Evolutionary conservation across 2,329 filamentous ascomycete species (phyloP).

Genomic region (Aspergillus hiratsukae): DNA sequence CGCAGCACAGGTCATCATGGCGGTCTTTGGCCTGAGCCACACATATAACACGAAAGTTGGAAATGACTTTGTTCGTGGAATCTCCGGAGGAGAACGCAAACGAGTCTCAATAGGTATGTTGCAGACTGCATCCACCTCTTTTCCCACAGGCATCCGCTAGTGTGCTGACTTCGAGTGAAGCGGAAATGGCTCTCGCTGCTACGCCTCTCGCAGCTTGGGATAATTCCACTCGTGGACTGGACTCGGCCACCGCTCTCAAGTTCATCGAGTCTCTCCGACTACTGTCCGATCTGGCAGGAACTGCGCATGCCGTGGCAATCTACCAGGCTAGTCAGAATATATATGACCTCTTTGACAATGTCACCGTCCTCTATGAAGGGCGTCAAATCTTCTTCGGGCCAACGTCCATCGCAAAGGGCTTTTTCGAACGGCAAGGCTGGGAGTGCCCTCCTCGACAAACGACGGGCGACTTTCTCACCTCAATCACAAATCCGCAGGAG

Average conservation of each 20-base stretch:
- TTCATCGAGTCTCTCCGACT: conserved; percentile 48
- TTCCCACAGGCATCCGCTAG: background rate
- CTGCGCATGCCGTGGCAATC: conserved; percentile 47
- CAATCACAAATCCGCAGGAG: conserved; percentile 60
- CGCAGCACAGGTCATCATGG: conserved; percentile 41
- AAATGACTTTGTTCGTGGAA: conserved; percentile 54
- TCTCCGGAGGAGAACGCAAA: conserved; percentile 57
- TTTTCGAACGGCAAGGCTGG: conserved; percentile 68
- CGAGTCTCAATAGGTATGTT: conserved; percentile 37
- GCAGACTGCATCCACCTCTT: too few relatives aligned
- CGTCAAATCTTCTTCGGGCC: conserved; percentile 70
- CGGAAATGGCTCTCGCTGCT: conserved; percentile 47
- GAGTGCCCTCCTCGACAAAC: conserved; percentile 62
- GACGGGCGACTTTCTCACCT: conserved; percentile 64
- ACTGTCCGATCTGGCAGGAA: conserved; percentile 42
- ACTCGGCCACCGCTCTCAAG: conserved; percentile 49
- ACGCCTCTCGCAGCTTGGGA: conserved; percentile 42
- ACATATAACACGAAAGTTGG: conserved; percentile 46
- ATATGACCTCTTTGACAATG: conserved; percentile 60
- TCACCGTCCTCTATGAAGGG: conserved; percentile 65
- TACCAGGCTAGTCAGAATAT: conserved; percentile 47
- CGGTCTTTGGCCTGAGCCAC: conserved; percentile 40
- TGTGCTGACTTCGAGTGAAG: conserved; percentile 39
- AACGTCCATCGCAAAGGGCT: conserved; percentile 53
- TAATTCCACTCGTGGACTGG: conserved; percentile 44